A percentile compares a stretch with the other conserved stretches of the same genome.
These are phyloP conservation scores for Diaporthe velutina DNA, from an alignment of 2,329 filamentous ascomycete genomes.

Conservation along the genomic window DNA sequence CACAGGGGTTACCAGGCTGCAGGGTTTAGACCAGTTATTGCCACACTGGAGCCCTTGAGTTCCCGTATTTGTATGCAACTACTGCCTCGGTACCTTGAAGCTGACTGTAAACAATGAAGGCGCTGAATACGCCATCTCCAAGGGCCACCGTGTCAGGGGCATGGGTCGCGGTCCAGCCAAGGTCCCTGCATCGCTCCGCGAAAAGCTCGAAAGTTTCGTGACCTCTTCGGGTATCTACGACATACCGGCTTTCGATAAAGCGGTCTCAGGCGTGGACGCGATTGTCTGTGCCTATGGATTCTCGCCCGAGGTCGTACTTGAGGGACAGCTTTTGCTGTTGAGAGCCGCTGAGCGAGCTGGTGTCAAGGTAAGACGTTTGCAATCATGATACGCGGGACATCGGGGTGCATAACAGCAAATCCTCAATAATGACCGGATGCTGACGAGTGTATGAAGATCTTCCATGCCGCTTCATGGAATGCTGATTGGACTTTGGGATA, in stretches of 20 bases:
- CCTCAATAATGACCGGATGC: neutral
- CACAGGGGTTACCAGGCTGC: too few relatives aligned
- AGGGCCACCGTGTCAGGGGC: conserved; percentile 4
- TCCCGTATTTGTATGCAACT: too few relatives aligned
- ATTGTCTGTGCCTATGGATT: neutral
- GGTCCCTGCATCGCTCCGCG: neutral
- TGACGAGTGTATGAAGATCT: neutral
- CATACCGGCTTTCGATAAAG: neutral
- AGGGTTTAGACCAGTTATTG: too few relatives aligned
- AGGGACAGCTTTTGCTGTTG: conserved; percentile 9
- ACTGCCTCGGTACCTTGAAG: too few relatives aligned
- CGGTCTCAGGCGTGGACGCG: neutral
- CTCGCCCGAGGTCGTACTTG: neutral
- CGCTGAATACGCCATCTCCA: conserved; percentile 7
- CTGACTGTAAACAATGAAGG: too few relatives aligned
- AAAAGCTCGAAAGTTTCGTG: neutral
- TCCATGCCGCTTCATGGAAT: conserved; percentile 13
- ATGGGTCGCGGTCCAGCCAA: neutral
- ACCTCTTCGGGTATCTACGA: neutral
- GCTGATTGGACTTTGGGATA: neutral
- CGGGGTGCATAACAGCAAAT: neutral
- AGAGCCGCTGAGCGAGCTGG: conserved; percentile 12
- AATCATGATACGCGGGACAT: neutral
- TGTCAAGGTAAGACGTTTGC: neutral
- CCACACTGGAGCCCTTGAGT: too few relatives aligned